These are phyloP conservation scores for Euphorbia pulcherrima DNA, from an alignment of 345 rosid genomes.

Conservation along the genomic window DNA sequence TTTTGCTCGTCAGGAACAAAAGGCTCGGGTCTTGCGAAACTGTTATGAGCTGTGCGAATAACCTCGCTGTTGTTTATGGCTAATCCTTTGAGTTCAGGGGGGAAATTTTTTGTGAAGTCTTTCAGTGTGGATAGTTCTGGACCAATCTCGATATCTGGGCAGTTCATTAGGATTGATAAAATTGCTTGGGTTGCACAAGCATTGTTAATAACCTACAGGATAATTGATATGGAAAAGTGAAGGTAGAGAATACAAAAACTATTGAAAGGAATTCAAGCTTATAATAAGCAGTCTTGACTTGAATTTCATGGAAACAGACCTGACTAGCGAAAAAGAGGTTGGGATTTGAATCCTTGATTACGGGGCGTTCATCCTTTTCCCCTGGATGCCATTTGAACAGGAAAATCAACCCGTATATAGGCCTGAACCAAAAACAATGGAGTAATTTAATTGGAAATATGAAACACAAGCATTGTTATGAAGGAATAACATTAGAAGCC, in stretches of 20 bases:
- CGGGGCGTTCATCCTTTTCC: constrained; percentile 85
- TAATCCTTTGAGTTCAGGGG: constrained; percentile 89
- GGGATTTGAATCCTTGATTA: constrained; percentile 68
- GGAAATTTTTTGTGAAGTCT: constrained; percentile 86
- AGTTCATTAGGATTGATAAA: constrained; percentile 80
- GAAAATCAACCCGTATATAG: constrained; percentile 88
- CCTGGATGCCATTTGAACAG: constrained; percentile 97
- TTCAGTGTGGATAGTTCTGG: constrained; percentile 72
- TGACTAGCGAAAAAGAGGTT: constrained; percentile 89
- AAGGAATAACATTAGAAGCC: constrained; percentile 15
- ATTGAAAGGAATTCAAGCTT: background rate
- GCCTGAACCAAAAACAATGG: constrained; percentile 44
- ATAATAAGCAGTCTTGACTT: background rate
- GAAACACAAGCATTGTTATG: too few species aligned
- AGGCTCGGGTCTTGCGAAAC: constrained; percentile 98
- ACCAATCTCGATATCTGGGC: constrained; percentile 83
- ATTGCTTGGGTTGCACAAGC: constrained; percentile 99
- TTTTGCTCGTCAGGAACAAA: constrained; percentile 89
- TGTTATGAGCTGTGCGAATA: constrained; percentile 84
- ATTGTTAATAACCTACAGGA: constrained; percentile 76
- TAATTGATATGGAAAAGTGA: background rate
- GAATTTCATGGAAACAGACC: constrained; percentile 36
- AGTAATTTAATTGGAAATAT: background rate
- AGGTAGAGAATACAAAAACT: background rate
- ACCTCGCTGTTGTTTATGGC: constrained; percentile 97